phyloP scores from a whole-genome alignment of 2,329 filamentous ascomycete genomes.

The Colletotrichum melonis region DNA sequence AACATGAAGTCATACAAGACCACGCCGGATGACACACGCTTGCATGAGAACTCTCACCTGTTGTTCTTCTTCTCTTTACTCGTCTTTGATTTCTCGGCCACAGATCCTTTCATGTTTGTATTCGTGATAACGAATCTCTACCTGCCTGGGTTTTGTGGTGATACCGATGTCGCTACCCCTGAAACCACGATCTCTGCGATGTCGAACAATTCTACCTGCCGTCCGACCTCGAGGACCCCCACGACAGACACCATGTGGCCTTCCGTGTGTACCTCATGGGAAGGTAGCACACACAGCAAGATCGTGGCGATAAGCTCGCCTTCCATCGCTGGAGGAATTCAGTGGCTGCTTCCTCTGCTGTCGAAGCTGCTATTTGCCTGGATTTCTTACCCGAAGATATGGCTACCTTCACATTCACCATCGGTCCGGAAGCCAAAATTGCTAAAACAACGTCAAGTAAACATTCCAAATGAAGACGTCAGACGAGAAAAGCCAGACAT shows the following conservation, averaged over 20 bases:
- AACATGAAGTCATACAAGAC: not conserved
- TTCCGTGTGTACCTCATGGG: too few species aligned
- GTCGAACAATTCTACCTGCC: too few species aligned
- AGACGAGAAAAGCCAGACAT: not conserved
- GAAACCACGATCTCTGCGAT: too few species aligned
- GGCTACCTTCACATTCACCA: not conserved
- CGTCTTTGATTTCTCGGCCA: not conserved
- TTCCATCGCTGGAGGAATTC: not conserved
- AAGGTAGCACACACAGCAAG: not conserved
- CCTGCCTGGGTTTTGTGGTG: not conserved
- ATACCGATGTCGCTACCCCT: not conserved
- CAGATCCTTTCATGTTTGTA: not conserved
- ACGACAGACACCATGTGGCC: too few species aligned
- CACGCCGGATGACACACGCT: not conserved
- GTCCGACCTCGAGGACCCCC: too few species aligned
- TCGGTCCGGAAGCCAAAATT: not conserved
- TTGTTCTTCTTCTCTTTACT: not conserved
- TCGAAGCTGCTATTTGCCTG: not conserved
- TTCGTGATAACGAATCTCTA: not conserved
- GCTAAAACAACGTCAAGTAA: not conserved
- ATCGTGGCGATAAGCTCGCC: not conserved
- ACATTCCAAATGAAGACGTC: not conserved
- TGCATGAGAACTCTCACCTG: not conserved
- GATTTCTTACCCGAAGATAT: not conserved
- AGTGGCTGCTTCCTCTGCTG: not conserved